Percentiles rank a stretch among this genome's conserved stretches.
Evolutionary conservation across 441 rosid species (phyloP).

Genomic region (Adansonia rubrostipa): DNA sequence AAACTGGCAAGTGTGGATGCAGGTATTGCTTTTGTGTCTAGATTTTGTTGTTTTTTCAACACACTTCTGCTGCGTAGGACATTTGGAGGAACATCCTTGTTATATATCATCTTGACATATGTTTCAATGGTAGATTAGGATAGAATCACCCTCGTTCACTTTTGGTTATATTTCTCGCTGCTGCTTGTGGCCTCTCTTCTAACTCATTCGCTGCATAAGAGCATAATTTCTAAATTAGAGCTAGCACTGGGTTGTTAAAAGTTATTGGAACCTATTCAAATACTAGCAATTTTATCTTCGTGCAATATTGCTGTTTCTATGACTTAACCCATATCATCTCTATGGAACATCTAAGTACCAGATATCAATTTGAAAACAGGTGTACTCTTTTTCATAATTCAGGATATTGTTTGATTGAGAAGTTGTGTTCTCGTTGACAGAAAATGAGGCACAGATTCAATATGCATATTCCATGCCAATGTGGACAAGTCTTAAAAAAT

Average conservation of each 20-base stretch:
- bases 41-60: neutral
- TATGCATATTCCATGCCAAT: neutral
- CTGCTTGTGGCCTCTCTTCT: slow-evolving; percentile 8
- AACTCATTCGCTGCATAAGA: neutral
- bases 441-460: neutral
- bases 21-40: slow-evolving; percentile 53
- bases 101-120: neutral
- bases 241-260: neutral
- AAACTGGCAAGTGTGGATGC: slow-evolving; percentile 96
- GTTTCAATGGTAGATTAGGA: slow-evolving; percentile 13
- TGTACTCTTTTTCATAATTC: neutral
- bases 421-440: slow-evolving; percentile 1
- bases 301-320: neutral
- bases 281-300: neutral
- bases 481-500: neutral
- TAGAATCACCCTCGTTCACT: slow-evolving; percentile 3
- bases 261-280: slow-evolving; percentile 5
- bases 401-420: slow-evolving; percentile 4
- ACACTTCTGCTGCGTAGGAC: slow-evolving; percentile 18
- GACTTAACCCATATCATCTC: neutral
- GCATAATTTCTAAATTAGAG: neutral
- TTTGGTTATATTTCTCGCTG: neutral
- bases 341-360: slow-evolving; percentile 3
- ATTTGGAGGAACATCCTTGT: slow-evolving; percentile 11
- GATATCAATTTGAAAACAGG: neutral